Base-by-base conservation (phyloP, 2,329 filamentous ascomycete species). In the Ilyonectria destructans region DNA sequence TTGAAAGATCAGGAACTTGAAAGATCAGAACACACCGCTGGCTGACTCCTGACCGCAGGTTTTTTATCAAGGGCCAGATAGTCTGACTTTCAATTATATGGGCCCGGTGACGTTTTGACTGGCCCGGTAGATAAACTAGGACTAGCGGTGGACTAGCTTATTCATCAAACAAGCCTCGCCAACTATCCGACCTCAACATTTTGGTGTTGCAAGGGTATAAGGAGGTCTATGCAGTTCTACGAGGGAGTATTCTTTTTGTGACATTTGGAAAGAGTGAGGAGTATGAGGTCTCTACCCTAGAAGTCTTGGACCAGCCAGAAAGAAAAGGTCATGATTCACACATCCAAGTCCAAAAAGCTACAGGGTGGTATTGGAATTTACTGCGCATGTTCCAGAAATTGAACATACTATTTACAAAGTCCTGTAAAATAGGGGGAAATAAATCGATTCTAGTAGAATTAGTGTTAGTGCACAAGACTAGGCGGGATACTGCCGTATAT, bases 11-110 rank as follows among this genome's bases (percentile, higher is more conserved):
- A 69, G 58, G 65, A 68, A 23, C 23, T 65, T 65, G 67, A 48
- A 72, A 63, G 69, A 68, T 66, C 59, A 69, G 58, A 67, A 67
- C 51, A 58, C 69, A 58, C 67, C 72, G 74, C 71, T 69, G 45
- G 54, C 26, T 33, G 49, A 51, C 62, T 65, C 57, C 66, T 70
- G 72, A 69, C 61, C 52, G 68, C 68, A 63, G 71, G 69, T 67
- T 75, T 75, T 75, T 71, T 52, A 55, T 58, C 65, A 56, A 58
- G 55, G 26, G 33, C 21, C 45, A 23, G 63, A 40, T 51, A 63
- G 21, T 33, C 59, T 17, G 48, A 49, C 46, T 57, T 15, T 67
- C 2, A 33, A 59, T 63, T 64, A 59, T 59, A 63, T 64, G 59
- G 65, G 65, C 59, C 65, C 48, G 65, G 31, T 64, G 46, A 55